These are phyloP conservation scores for Epichloe elymi DNA, from an alignment of 2,329 filamentous ascomycete species.

Conservation along the genomic window DNA sequence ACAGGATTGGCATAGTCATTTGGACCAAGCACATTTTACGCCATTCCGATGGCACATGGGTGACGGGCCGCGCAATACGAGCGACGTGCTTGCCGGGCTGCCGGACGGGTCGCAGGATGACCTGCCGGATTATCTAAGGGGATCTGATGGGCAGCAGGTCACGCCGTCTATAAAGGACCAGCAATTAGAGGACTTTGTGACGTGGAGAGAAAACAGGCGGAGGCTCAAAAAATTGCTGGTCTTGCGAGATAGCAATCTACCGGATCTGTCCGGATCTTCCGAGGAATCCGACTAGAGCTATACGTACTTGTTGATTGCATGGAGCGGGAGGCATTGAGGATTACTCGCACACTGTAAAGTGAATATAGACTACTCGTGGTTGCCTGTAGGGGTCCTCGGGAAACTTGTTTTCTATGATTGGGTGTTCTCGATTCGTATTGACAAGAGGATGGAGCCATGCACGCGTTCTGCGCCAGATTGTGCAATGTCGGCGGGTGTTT, in stretches of 20 bases:
- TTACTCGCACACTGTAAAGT: no score
- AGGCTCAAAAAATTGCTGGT: conserved; percentile 31
- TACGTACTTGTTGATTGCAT: no score
- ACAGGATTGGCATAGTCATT: conserved; percentile 31
- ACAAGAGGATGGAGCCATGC: neutral
- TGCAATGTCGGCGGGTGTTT: neutral
- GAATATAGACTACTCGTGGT: no score
- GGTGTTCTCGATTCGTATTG: neutral
- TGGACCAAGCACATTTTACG: conserved; percentile 40
- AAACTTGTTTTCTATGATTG: neutral
- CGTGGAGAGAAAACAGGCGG: conserved; percentile 30
- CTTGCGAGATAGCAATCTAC: conserved; percentile 33
- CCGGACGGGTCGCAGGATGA: conserved; percentile 14
- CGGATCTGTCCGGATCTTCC: conserved; percentile 7
- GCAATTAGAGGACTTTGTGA: conserved; percentile 32
- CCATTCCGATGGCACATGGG: conserved; percentile 45
- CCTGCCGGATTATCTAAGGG: conserved; percentile 38
- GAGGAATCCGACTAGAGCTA: neutral
- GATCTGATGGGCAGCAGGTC: conserved; percentile 39
- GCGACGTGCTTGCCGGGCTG: conserved; percentile 8
- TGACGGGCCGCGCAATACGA: conserved; percentile 39
- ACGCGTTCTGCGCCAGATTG: no score
- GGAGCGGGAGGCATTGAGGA: neutral
- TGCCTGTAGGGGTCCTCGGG: neutral
- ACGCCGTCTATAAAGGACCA: conserved; percentile 44